Evolutionary conservation across 2,329 filamentous ascomycete genomes (phyloP).

Genomic region (Fusarium tanahbumbuense): DNA sequence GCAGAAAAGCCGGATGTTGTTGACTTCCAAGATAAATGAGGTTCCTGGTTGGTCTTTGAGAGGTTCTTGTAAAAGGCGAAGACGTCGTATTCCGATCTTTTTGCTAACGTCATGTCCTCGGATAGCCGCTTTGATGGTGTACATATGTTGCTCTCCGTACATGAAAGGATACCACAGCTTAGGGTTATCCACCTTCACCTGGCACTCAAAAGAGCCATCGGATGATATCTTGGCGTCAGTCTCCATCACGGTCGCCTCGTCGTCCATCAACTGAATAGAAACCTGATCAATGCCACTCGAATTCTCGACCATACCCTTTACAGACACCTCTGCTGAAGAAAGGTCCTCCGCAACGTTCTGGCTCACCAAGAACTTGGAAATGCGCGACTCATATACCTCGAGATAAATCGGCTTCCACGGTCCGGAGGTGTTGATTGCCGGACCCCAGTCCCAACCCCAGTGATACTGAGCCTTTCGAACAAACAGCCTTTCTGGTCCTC

Average conservation of each 20-base stretch:
- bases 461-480: conserved; percentile 13
- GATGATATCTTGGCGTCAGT: fast-evolving
- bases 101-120: neutral
- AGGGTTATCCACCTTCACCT: neutral
- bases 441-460: conserved; percentile 28
- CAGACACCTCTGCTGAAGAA: neutral
- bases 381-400: neutral
- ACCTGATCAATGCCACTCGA: fast-evolving
- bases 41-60: neutral
- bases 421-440: neutral
- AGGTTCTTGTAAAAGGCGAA: neutral
- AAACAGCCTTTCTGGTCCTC: conserved; percentile 1
- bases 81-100: neutral
- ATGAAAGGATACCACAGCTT: conserved; percentile 5
- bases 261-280: neutral
- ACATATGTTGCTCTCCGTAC: neutral
- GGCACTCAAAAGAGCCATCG: fast-evolving
- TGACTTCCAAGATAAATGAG: conserved; percentile 11
- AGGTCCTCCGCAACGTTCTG: neutral
- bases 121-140: neutral
- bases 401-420: conserved; percentile 5
- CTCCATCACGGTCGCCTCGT: fast-evolving
- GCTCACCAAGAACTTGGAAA: neutral
- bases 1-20: conserved; percentile 1
- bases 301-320: neutral